phyloP scores from a whole-genome alignment of 2,329 filamentous ascomycete species.

The Diaporthe sp. region DNA sequence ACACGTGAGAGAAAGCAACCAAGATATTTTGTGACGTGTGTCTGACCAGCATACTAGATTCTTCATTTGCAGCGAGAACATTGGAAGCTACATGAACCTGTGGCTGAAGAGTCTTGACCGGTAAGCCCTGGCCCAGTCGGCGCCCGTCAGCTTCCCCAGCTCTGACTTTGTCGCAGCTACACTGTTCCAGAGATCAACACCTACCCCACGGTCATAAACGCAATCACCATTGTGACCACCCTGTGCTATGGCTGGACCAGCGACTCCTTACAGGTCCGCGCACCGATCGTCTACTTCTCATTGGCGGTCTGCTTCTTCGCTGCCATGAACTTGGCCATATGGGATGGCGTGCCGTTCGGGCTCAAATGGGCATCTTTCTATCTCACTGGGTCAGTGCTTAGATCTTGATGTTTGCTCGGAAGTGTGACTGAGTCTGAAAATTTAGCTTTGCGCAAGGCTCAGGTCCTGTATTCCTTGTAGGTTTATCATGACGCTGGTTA shows the following conservation, averaged over 20 bases:
- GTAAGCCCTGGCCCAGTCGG: background rate
- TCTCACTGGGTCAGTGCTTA: conserved; percentile 42
- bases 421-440: background rate
- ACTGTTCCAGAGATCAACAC: conserved; percentile 50
- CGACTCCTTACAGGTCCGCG: conserved; percentile 47
- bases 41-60: conserved; percentile 41
- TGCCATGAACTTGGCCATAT: conserved; percentile 47
- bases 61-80: conserved; percentile 48
- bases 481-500: background rate
- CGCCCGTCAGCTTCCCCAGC: too few relatives aligned
- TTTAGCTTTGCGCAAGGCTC: conserved; percentile 46
- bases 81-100: conserved; percentile 48
- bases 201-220: conserved; percentile 48
- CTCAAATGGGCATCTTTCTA: conserved; percentile 48
- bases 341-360: conserved; percentile 46
- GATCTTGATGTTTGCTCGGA: rapidly evolving
- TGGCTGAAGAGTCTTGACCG: conserved; percentile 45
- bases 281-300: conserved; percentile 47
- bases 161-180: conserved; percentile 41
- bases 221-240: conserved; percentile 47
- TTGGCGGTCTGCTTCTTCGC: conserved; percentile 46
- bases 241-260: conserved; percentile 49
- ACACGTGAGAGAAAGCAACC: conserved; percentile 42
- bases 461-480: conserved; percentile 46
- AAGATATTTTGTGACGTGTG: too few relatives aligned